Base-by-base conservation (phyloP, 352 stramenopile species). In the Phytophthora uliginosa region DNA sequence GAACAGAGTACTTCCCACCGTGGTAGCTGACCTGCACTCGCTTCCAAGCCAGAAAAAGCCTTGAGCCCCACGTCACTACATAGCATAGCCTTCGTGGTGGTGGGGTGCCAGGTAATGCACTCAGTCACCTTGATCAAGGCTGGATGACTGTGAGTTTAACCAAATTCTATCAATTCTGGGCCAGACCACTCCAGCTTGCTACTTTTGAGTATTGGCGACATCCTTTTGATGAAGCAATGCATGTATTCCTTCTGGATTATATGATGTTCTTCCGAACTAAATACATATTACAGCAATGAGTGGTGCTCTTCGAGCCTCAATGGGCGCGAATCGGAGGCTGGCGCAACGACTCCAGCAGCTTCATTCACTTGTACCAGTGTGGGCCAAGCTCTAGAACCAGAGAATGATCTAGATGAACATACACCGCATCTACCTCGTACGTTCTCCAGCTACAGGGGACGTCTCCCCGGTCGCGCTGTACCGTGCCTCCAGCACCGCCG, bases 241-340 rank as follows among this genome's bases (percentile, higher is more conserved):
- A 59, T 55, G 78, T 67, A 71, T 71, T 73, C 59, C 38, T 45
- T 77, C 56, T 18, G 48, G 38, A 62, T 75, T 64, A 68, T 69
- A 42, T 20, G 56, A 42, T 77, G 57, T 74, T 72, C 66, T 78
- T 72, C 51, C 56, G 58, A 81, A 71, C 73, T 83, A 81, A 83
- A 83, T 83, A 83, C 69, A 83, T 83, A 51, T 78, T 81, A 81
- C 74, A 78, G 51, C 69, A 73, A 60, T 34, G 40, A 59, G 60
- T 26, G 20, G 33, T 59, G 48, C 58, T 54, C 51, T 53, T 17
- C 28, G 51, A 69, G 63, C 59, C 36, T 53, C 55, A 59, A 47
- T 56, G 61, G 17, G 48, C 51, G 51, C 45, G 64, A 71, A 40
- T 60, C 33, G 54, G 45, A 66, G 57, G 50, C n/a, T 64, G 58